A percentile compares a stretch with the other conserved stretches of the same genome.
Evolutionary conservation across 1,139 yeast species (phyloP).

Genomic region (Suhomyces guaymorum): DNA sequence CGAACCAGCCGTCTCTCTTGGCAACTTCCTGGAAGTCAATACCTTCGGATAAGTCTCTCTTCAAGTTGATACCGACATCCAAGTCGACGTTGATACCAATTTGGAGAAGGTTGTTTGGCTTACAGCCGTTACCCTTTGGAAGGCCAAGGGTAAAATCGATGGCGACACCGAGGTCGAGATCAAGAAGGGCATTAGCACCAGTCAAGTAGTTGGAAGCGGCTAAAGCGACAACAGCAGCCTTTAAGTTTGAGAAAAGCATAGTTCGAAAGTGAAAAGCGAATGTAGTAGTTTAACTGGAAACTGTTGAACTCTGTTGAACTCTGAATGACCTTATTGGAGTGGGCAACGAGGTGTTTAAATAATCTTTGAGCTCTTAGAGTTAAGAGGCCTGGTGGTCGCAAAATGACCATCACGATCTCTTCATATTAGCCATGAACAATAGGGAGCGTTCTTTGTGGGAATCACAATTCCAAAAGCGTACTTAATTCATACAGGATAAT

Average conservation of each 20-base stretch:
- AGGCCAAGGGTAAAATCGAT: constrained; percentile 14
- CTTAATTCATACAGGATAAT: constrained; percentile 2
- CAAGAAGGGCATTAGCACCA: constrained; percentile 13
- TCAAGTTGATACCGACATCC: constrained; percentile 16
- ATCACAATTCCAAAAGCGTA: constrained; percentile 5
- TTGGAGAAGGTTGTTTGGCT: constrained; percentile 14
- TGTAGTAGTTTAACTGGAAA: constrained; percentile 4
- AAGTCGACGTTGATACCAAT: constrained; percentile 18
- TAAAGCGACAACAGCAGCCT: constrained; percentile 18
- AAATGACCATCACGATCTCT: no score
- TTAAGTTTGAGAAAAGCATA: constrained; percentile 18
- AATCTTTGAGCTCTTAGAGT: not conserved
- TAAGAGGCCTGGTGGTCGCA: not conserved
- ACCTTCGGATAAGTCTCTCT: constrained; percentile 13
- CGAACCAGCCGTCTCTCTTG: constrained; percentile 16
- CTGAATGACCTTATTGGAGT: not conserved
- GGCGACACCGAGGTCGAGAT: constrained; percentile 13
- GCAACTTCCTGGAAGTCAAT: constrained; percentile 9
- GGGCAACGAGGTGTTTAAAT: not conserved
- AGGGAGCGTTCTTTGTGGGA: constrained; percentile 5
- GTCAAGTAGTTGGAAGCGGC: constrained; percentile 15
- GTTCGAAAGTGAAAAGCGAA: constrained; percentile 8
- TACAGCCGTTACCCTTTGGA: constrained; percentile 12
- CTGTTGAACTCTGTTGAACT: constrained; percentile 4
- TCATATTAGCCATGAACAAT: constrained; percentile 1